Conservation (phyloP, 805 yeast genomes). For the Cyberlindnera mycetangii region DNA sequence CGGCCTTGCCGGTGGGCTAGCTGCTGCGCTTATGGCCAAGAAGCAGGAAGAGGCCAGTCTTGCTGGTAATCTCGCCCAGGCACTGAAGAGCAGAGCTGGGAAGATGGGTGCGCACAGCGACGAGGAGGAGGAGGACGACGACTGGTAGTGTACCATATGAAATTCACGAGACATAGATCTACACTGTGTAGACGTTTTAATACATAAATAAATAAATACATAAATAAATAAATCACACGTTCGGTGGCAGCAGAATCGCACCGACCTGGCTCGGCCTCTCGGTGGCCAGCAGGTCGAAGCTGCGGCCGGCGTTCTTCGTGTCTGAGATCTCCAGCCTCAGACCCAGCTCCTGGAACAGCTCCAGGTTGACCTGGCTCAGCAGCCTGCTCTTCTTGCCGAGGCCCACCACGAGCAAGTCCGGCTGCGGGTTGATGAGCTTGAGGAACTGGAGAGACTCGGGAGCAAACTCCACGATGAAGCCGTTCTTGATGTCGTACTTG, state of each 20-base stretch:
- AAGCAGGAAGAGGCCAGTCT: conserved; percentile 56
- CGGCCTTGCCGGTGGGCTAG: conserved; percentile 52
- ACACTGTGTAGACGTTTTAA: too few relatives aligned
- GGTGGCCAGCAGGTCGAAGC: conserved; percentile 72
- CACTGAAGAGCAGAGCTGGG: conserved; percentile 76
- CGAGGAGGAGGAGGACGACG: conserved; percentile 68
- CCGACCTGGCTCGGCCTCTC: conserved; percentile 76
- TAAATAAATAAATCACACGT: conserved; percentile 27
- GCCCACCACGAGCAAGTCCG: conserved; percentile 72
- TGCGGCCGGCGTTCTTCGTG: conserved; percentile 63
- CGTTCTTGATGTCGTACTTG: conserved; percentile 35
- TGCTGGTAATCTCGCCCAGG: conserved; percentile 88
- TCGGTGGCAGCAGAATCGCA: conserved; percentile 63
- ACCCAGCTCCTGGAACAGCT: conserved; percentile 53
- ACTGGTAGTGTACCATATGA: too few relatives aligned
- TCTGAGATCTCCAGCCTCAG: conserved; percentile 69
- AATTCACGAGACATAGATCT: too few relatives aligned
- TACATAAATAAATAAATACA: conserved; percentile 5
- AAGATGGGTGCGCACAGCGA: conserved; percentile 57
- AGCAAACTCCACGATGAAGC: conserved; percentile 53
- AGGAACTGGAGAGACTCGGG: conserved; percentile 45
- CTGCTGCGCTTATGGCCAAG: conserved; percentile 65
- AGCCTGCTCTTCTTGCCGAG: conserved; percentile 63
- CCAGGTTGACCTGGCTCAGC: conserved; percentile 53
- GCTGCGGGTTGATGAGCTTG: conserved; percentile 64